phyloP scores from a whole-genome alignment of 257 asterid species.

The Capsicum rhomboideum region DNA sequence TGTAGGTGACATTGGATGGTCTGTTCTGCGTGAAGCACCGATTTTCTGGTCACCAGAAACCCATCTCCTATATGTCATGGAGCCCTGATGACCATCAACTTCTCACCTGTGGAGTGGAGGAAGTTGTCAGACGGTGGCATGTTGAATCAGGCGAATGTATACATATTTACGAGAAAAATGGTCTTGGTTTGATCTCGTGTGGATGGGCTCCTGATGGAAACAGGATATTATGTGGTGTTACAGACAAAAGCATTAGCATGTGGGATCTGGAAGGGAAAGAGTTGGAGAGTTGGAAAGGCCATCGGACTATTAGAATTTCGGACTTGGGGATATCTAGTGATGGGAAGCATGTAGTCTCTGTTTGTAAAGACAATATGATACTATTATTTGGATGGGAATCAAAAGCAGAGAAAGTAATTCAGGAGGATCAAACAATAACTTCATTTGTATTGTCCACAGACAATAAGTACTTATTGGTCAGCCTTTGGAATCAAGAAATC shows the following conservation, averaged over 20 bases:
- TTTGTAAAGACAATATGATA: conserved; percentile 53
- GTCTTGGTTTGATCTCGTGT: conserved; percentile 74
- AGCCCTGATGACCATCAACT: conserved; percentile 68
- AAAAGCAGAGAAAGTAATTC: conserved; percentile 54
- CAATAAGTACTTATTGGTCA: conserved; percentile 62
- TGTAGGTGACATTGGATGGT: conserved; percentile 47
- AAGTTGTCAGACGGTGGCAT: conserved; percentile 78
- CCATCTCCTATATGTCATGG: conserved; percentile 78
- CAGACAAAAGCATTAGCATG: conserved; percentile 75
- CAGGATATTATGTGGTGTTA: conserved; percentile 56
- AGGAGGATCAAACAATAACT: conserved; percentile 65
- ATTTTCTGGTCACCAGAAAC: conserved; percentile 63
- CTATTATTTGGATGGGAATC: conserved; percentile 69
- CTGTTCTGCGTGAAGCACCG: conserved; percentile 39
- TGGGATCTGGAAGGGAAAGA: conserved; percentile 92
- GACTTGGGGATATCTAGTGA: conserved; percentile 59
- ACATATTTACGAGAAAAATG: conserved; percentile 54
- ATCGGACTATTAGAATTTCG: conserved; percentile 46
- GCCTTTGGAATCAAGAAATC: conserved; percentile 64
- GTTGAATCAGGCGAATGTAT: conserved; percentile 67
- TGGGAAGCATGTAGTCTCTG: conserved; percentile 65
- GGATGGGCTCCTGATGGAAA: conserved; percentile 80
- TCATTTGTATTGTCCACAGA: conserved; percentile 74
- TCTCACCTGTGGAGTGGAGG: conserved; percentile 87
- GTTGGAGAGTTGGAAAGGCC: conserved; percentile 82